Evolutionary conservation across 768 basidiomycete species (phyloP).

Genomic region (Lyophyllum decastes): DNA sequence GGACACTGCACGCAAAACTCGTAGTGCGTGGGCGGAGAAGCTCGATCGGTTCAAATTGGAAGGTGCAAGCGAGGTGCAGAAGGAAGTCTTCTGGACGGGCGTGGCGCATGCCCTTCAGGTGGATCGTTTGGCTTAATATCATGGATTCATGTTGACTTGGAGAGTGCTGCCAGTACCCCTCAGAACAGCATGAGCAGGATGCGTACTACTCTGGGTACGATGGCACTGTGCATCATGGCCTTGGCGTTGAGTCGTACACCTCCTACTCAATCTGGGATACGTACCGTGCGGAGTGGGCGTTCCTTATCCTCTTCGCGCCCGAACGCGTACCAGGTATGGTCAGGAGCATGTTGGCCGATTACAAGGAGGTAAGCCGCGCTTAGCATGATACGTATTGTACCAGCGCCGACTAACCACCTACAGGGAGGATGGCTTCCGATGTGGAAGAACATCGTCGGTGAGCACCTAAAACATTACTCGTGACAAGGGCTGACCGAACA

Average conservation of each 20-base stretch:
- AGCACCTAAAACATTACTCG: conserved; percentile 8
- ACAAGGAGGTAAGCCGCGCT: conserved; percentile 47
- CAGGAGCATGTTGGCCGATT: conserved; percentile 80
- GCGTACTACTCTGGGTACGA: conserved; percentile 81
- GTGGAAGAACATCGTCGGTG: conserved; percentile 86
- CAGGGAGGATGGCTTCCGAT: conserved; percentile 84
- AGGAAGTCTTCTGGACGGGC: conserved; percentile 58
- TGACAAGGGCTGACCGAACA: neutral
- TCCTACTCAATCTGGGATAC: conserved; percentile 87
- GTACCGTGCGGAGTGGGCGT: conserved; percentile 78
- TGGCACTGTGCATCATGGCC: conserved; percentile 52
- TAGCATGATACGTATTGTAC: neutral
- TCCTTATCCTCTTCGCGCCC: conserved; percentile 75
- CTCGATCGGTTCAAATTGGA: conserved; percentile 51
- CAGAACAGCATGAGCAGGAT: conserved; percentile 68
- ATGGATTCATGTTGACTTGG: neutral
- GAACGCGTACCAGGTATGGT: conserved; percentile 79
- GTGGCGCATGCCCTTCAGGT: conserved; percentile 67
- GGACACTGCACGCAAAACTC: conserved; percentile 47
- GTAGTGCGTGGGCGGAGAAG: conserved; percentile 59
- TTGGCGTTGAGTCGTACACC: conserved; percentile 64
- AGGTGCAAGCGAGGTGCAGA: conserved; percentile 48
- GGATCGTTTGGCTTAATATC: neutral
- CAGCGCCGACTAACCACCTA: too few species aligned
- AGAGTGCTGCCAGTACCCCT: conserved; percentile 85